These are phyloP conservation scores for Pleurotus cornucopiae DNA, from an alignment of 768 basidiomycete genomes.

Conservation along the genomic window DNA sequence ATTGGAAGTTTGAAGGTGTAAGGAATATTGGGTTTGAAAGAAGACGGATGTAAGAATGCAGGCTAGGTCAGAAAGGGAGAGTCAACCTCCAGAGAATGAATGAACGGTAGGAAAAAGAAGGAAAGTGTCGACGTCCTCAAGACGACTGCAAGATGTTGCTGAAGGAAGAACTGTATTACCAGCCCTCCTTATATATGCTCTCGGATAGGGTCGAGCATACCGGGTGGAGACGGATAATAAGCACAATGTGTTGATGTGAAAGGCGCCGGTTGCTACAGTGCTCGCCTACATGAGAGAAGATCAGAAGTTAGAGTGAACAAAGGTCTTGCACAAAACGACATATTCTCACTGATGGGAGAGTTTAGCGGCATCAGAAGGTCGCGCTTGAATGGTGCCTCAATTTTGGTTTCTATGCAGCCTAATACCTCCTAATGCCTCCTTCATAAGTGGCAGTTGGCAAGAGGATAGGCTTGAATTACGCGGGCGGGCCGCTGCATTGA, in stretches of 20 bases:
- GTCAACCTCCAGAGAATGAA: slow-evolving; percentile 12
- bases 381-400: too few species aligned
- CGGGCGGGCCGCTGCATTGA: too few species aligned
- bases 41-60: background rate
- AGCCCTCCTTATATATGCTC: too few species aligned
- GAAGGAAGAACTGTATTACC: slow-evolving; percentile 8
- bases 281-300: background rate
- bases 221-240: too few species aligned
- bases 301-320: background rate
- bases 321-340: too few species aligned
- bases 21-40: slow-evolving; percentile 1
- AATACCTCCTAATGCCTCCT: too few species aligned
- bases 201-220: too few species aligned
- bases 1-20: background rate
- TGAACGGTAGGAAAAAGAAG: slow-evolving; percentile 6
- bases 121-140: slow-evolving; percentile 20
- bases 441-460: too few species aligned
- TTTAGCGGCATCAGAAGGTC: too few species aligned
- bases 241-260: background rate
- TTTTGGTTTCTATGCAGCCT: too few species aligned
- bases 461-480: too few species aligned
- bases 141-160: slow-evolving; percentile 14
- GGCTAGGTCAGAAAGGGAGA: slow-evolving; percentile 12
- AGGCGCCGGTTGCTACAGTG: background rate
- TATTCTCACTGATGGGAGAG: too few species aligned